phyloP scores from a whole-genome alignment of 1,139 yeast species.

The Hansenula sp. region DNA sequence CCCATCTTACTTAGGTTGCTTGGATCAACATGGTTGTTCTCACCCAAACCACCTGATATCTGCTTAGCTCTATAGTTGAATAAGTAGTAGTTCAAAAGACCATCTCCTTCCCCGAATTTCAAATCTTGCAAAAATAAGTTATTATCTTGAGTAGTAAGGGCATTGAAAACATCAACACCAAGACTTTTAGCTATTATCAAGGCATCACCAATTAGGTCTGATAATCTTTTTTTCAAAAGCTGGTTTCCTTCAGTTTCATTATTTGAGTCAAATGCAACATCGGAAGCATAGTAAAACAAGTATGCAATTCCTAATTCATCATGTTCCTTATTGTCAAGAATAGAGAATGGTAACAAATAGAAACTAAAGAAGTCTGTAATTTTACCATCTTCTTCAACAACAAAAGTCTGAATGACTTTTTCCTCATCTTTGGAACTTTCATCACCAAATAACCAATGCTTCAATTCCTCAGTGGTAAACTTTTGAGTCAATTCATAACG shows the following conservation, averaged over 20 bases:
- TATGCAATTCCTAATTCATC: slow-evolving; percentile 81
- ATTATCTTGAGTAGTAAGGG: slow-evolving; percentile 88
- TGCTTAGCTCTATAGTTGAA: slow-evolving; percentile 87
- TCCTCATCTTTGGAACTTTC: slow-evolving; percentile 28
- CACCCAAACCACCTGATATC: slow-evolving; percentile 73
- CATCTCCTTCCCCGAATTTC: slow-evolving; percentile 94
- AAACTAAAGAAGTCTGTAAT: slow-evolving; percentile 89
- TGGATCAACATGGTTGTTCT: slow-evolving; percentile 45
- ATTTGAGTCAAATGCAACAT: slow-evolving; percentile 40
- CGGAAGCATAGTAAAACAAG: slow-evolving; percentile 84
- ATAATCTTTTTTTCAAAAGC: slow-evolving; percentile 54
- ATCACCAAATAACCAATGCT: slow-evolving; percentile 75
- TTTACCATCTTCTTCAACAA: slow-evolving; percentile 58
- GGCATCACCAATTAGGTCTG: slow-evolving; percentile 65
- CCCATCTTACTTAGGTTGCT: slow-evolving; percentile 78
- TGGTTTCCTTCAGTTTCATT: slow-evolving; percentile 28
- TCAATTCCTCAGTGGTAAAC: slow-evolving; percentile 66
- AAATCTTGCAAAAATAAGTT: slow-evolving; percentile 73
- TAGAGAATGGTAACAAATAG: slow-evolving; percentile 84
- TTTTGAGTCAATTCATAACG: slow-evolving; percentile 72
- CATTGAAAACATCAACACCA: slow-evolving; percentile 88
- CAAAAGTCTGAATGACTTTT: slow-evolving; percentile 72
- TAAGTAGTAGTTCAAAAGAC: slow-evolving; percentile 81
- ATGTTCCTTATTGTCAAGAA: slow-evolving; percentile 64
- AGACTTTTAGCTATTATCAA: slow-evolving; percentile 66